Conservation (phyloP, 2,329 filamentous ascomycete species). For the Colletotrichum phormii region DNA sequence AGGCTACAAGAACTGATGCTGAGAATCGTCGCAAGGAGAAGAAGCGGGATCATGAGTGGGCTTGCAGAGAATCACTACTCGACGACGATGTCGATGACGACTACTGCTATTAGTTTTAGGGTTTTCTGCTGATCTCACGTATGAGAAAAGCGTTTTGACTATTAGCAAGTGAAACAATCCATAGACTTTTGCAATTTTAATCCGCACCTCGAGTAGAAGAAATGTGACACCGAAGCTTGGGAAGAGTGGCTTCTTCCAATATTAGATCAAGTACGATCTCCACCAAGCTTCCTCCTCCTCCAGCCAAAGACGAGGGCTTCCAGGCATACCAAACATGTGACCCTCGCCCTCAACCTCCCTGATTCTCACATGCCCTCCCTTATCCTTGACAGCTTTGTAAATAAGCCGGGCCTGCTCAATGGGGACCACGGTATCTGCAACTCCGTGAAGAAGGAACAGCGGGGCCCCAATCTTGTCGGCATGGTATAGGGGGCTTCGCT, state of each 20-base stretch:
- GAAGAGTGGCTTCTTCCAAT: too few species aligned
- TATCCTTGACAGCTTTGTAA: conserved; percentile 54
- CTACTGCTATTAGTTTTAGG: too few species aligned
- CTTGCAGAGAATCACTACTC: not conserved
- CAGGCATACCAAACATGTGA: conserved; percentile 58
- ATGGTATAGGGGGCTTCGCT: conserved; percentile 61
- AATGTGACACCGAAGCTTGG: too few species aligned
- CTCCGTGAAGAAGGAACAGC: conserved; percentile 67
- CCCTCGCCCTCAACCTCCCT: conserved; percentile 62
- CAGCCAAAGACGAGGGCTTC: conserved; percentile 53
- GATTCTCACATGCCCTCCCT: conserved; percentile 57
- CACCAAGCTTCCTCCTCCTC: conserved; percentile 61
- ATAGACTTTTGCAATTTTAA: too few species aligned
- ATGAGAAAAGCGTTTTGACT: too few species aligned
- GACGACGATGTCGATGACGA: not conserved
- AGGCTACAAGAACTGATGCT: not conserved
- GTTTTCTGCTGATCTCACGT: too few species aligned
- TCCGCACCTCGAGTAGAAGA: too few species aligned
- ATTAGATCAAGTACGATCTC: conserved; percentile 46
- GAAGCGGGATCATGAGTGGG: not conserved
- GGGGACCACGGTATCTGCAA: conserved; percentile 67
- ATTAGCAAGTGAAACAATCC: too few species aligned
- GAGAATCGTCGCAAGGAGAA: not conserved
- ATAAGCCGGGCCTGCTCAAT: conserved; percentile 67
- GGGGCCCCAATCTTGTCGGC: conserved; percentile 61